Evolutionary conservation across 345 rosid species (phyloP).

Genomic region (Draba incana): DNA sequence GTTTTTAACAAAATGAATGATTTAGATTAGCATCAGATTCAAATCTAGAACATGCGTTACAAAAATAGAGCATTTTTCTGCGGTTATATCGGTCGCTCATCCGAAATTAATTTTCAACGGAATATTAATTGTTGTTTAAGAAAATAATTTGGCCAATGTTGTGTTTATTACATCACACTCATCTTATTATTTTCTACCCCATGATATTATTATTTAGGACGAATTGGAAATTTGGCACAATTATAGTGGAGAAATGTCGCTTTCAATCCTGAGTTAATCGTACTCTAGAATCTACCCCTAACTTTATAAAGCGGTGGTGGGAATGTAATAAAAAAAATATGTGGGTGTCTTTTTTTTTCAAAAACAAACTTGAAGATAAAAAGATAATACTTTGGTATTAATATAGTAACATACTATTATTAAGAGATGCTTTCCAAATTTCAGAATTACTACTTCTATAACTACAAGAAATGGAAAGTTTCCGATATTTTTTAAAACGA

Average conservation of each 20-base stretch:
- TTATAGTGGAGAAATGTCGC: constrained; percentile 28
- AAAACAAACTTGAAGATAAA: neutral
- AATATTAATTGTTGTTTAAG: too few species aligned
- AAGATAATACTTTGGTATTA: neutral
- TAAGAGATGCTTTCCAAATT: neutral
- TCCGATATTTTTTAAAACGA: neutral
- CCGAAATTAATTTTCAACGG: too few species aligned
- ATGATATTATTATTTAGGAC: neutral
- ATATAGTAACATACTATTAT: neutral
- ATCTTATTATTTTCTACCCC: too few species aligned
- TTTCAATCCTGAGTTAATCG: constrained; percentile 20
- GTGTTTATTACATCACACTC: too few species aligned
- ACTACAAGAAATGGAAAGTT: neutral
- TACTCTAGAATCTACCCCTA: constrained; percentile 24
- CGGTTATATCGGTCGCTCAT: too few species aligned
- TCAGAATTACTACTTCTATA: neutral
- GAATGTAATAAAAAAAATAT: constrained; percentile 4
- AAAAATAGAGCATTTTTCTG: too few species aligned
- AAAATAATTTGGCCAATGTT: too few species aligned
- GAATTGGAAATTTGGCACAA: constrained; percentile 15
- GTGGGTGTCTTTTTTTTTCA: constrained; percentile 20
- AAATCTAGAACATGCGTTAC: too few species aligned
- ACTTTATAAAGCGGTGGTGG: constrained; percentile 39
- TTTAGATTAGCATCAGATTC: too few species aligned
- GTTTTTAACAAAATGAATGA: too few species aligned